Conservation (phyloP, 23 red algal genomes). For the Gracilaria domingensis region DNA sequence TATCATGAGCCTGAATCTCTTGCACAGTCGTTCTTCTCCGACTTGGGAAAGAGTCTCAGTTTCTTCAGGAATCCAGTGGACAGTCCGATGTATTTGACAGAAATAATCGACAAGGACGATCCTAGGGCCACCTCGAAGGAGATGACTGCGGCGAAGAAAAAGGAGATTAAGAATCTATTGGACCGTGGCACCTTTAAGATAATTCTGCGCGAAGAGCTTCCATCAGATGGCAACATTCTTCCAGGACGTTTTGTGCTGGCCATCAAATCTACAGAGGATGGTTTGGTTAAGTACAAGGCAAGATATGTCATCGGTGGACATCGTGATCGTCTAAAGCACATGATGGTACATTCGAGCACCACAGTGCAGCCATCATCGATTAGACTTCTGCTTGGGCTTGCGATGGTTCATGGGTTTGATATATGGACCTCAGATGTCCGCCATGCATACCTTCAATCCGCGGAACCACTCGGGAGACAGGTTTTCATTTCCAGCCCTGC, state of each 20-base stretch:
- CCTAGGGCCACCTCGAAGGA: conserved; percentile 11
- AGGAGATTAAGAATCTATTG: conserved; percentile 22
- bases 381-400: not conserved
- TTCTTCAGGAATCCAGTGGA: not conserved
- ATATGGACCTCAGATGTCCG: conserved; percentile 24
- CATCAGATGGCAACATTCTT: conserved; percentile 49
- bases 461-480: not conserved
- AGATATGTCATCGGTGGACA: conserved; percentile 44
- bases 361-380: conserved; percentile 17
- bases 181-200: conserved; percentile 37
- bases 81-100: conserved; percentile 2
- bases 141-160: conserved; percentile 10
- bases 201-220: conserved; percentile 34
- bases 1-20: conserved; percentile 27
- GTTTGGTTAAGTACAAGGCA: conserved; percentile 34
- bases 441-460: conserved; percentile 4
- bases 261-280: conserved; percentile 48
- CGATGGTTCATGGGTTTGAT: conserved; percentile 11
- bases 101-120: conserved; percentile 20
- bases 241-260: conserved; percentile 30
- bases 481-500: conserved; percentile 3
- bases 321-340: conserved; percentile 31
- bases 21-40: conserved; percentile 36
- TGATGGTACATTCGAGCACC: conserved; percentile 9
- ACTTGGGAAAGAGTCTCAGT: not conserved